phyloP scores from a whole-genome alignment of 1,284 basidiomycete genomes.

The Leccinum variabile region DNA sequence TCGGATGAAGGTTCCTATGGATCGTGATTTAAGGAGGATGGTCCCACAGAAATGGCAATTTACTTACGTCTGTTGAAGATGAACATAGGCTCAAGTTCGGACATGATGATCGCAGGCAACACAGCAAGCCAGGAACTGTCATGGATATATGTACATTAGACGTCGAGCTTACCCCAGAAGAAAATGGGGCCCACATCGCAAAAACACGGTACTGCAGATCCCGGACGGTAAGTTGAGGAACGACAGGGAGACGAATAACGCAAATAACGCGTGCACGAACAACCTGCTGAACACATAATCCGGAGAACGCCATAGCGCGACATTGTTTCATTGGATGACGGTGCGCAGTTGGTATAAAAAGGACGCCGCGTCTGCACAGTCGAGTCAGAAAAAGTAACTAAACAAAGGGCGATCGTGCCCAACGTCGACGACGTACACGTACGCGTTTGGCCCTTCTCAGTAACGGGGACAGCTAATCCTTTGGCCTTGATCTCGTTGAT shows the following conservation, averaged over 20 bases:
- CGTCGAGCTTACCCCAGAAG: background rate
- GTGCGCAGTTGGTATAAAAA: conserved; percentile 78
- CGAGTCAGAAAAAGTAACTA: background rate
- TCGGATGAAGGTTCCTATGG: conserved; percentile 59
- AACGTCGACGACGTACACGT: conserved; percentile 43
- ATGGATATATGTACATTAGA: conserved; percentile 7
- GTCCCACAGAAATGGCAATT: background rate
- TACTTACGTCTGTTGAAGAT: conserved; percentile 70
- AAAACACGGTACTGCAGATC: conserved; percentile 87
- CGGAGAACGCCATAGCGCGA: conserved; percentile 80
- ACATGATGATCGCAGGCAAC: conserved; percentile 75
- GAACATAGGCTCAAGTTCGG: conserved; percentile 85
- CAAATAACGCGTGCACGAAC: conserved; percentile 76
- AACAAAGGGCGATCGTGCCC: background rate
- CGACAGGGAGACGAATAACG: conserved; percentile 79
- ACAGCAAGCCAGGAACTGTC: conserved; percentile 67
- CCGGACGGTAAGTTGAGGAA: conserved; percentile 75
- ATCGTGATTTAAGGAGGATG: background rate
- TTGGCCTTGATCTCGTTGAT: conserved; percentile 46
- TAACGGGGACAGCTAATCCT: conserved; percentile 41
- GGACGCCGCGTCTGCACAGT: conserved; percentile 65
- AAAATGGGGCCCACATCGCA: conserved; percentile 51
- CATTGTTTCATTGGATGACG: conserved; percentile 74
- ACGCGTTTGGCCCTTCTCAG: conserved; percentile 41
- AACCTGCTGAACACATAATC: conserved; percentile 84